Conservation (phyloP, 345 rosid species). For the Eucalyptus lansdowneana region DNA sequence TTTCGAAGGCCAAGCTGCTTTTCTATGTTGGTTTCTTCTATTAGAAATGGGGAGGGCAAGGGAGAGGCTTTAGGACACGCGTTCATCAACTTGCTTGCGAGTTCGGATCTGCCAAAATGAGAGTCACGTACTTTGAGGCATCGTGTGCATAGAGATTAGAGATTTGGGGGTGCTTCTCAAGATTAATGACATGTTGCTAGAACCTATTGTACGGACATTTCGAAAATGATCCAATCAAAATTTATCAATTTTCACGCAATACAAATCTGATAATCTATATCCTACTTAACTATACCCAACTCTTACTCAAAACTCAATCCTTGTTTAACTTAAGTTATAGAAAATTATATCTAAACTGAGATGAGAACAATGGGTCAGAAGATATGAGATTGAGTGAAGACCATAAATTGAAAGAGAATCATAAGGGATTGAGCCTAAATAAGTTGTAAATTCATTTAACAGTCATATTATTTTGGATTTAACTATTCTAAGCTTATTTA, state of each 20-base stretch:
- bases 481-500: background rate
- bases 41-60: background rate
- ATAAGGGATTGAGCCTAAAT: background rate
- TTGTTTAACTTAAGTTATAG: no score
- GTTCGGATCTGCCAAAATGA: background rate
- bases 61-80: background rate
- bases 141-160: background rate
- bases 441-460: no score
- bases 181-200: background rate
- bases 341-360: no score
- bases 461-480: background rate
- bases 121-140: background rate
- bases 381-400: no score
- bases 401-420: no score
- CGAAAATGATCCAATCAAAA: no score
- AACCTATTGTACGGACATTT: no score
- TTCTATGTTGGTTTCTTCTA: background rate
- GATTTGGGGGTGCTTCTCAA: background rate
- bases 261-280: no score
- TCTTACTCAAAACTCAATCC: background rate
- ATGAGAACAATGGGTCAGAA: accelerated
- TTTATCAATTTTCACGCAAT: background rate
- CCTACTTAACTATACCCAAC: no score
- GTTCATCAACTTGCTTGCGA: background rate
- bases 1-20: background rate